Conservation (phyloP, 2,329 filamentous ascomycete genomes). For the Diaporthe australafricana region DNA sequence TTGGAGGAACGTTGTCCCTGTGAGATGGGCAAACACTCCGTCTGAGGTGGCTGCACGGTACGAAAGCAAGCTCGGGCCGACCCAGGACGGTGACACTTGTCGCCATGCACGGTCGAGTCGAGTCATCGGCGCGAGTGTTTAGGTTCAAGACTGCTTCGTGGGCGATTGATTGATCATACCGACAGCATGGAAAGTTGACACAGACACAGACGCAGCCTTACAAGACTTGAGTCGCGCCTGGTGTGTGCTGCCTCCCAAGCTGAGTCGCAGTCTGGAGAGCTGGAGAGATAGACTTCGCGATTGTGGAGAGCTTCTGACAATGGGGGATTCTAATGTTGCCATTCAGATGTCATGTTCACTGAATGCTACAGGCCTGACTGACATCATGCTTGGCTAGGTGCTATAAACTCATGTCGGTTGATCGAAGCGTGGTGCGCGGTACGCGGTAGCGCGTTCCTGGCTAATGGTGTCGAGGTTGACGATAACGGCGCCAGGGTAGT, state of each 20-base stretch:
- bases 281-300: not conserved
- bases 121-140: not conserved
- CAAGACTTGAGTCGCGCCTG: slow-evolving; percentile 5
- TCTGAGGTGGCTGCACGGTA: not conserved
- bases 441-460: too few species aligned
- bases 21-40: not conserved
- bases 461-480: not conserved
- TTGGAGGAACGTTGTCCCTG: not conserved
- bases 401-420: too few species aligned
- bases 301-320: not conserved
- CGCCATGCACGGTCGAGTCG: not conserved
- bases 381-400: too few species aligned
- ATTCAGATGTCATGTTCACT: not conserved
- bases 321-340: not conserved
- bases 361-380: too few species aligned
- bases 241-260: not conserved
- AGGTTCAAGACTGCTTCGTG: not conserved
- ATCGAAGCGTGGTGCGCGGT: too few species aligned
- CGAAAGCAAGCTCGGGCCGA: not conserved
- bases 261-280: not conserved
- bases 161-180: not conserved
- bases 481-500: not conserved
- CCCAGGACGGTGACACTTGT: not conserved
- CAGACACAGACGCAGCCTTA: slow-evolving; percentile 10
- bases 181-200: slow-evolving; percentile 16